Percentiles rank a stretch among this genome's conserved stretches.
Conservation (phyloP, 257 asterid species). For the Datura wrightii region DNA sequence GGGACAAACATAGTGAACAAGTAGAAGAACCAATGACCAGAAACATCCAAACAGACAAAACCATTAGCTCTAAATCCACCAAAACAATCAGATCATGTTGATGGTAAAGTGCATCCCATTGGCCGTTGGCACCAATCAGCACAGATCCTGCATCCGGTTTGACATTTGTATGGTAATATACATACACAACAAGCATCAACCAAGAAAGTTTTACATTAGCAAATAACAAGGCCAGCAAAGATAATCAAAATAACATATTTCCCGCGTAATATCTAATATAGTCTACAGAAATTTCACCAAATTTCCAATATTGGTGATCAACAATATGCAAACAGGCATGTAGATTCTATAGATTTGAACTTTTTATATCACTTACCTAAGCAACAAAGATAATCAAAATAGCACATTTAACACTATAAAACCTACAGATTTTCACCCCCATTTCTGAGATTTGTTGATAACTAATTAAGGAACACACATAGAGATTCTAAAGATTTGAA, state of each 20-base stretch:
- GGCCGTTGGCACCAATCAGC: slow-evolving; percentile 11
- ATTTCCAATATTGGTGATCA: not conserved
- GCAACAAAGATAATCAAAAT: slow-evolving; percentile 46
- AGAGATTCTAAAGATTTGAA: slow-evolving; percentile 34
- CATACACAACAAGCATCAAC: slow-evolving; percentile 17
- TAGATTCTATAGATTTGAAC: slow-evolving; percentile 31
- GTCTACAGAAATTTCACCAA: not conserved
- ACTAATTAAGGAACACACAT: not conserved
- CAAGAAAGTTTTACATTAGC: slow-evolving; percentile 24
- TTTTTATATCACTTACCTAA: slow-evolving; percentile 56
- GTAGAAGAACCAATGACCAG: slow-evolving; percentile 39
- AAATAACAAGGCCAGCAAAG: slow-evolving; percentile 29
- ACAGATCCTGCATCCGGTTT: not conserved
- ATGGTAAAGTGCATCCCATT: not conserved
- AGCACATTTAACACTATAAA: too few relatives aligned
- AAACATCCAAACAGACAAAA: slow-evolving; percentile 43
- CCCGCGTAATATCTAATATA: not conserved
- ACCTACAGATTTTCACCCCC: too few relatives aligned
- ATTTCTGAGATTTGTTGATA: not conserved
- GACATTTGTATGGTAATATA: not conserved
- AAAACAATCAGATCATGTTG: too few relatives aligned
- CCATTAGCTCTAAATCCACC: not conserved
- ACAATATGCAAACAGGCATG: too few relatives aligned
- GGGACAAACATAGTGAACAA: slow-evolving; percentile 33
- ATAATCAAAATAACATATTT: slow-evolving; percentile 13